Evolutionary conservation across 805 yeast species (phyloP).

Genomic region (Kodamaea hsintzibuensis): DNA sequence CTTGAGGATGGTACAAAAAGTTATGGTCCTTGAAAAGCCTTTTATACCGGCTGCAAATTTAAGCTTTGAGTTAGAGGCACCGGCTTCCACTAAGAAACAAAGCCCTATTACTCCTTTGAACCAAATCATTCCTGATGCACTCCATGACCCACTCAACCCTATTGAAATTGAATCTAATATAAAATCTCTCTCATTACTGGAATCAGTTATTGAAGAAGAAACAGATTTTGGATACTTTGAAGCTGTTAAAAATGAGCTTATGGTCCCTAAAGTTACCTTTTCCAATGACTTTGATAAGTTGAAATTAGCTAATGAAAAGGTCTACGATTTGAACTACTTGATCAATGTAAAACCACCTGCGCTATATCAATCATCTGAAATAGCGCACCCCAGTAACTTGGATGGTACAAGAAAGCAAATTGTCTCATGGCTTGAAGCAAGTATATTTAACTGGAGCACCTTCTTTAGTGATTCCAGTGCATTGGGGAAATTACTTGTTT

Average conservation of each 20-base stretch:
- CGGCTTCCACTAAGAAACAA: background rate
- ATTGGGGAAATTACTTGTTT: constrained; percentile 32
- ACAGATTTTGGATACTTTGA: constrained; percentile 1
- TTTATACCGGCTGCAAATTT: constrained; percentile 6
- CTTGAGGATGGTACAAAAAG: constrained; percentile 5
- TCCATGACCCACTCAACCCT: constrained; percentile 8
- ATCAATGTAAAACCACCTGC: constrained; percentile 23
- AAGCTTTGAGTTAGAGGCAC: background rate
- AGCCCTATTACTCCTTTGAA: constrained; percentile 15
- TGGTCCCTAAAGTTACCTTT: constrained; percentile 12
- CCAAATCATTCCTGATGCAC: constrained; percentile 16
- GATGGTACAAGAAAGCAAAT: background rate
- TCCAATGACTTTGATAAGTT: constrained; percentile 7
- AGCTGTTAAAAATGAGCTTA: constrained; percentile 3
- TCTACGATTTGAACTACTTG: constrained; percentile 17
- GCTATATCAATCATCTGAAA: constrained; percentile 9
- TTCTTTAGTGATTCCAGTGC: background rate
- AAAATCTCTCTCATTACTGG: background rate
- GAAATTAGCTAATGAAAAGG: constrained; percentile 4
- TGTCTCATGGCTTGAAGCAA: background rate
- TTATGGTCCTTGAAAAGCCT: constrained; percentile 8
- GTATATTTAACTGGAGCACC: constrained; percentile 9
- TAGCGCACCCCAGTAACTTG: background rate
- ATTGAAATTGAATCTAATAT: background rate
- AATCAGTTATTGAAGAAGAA: background rate